These are phyloP conservation scores for Pseudogymnoascus sp. DNA, from an alignment of 2,329 filamentous ascomycete genomes.

Conservation along the genomic window DNA sequence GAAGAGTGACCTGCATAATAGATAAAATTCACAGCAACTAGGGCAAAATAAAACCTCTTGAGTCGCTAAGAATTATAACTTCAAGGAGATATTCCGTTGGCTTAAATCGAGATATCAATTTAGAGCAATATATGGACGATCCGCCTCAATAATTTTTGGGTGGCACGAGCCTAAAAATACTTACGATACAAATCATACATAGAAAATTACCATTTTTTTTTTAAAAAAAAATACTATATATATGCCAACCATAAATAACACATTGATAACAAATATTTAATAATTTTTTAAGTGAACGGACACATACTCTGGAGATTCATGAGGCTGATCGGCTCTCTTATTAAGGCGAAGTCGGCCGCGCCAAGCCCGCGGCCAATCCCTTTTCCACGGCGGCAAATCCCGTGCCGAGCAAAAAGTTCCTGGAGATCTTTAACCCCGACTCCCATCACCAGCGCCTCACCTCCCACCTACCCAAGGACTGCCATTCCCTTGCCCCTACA, in stretches of 20 bases:
- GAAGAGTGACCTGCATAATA: background rate
- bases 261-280: background rate
- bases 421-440: slow-evolving; percentile 2
- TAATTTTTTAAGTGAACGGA: background rate
- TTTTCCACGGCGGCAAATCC: slow-evolving; percentile 5
- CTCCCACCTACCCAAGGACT: background rate
- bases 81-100: background rate
- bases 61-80: background rate
- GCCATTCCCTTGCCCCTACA: background rate
- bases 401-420: slow-evolving; percentile 10
- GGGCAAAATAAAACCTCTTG: background rate
- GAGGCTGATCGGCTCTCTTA: background rate
- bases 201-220: background rate
- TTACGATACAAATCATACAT: background rate
- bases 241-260: background rate
- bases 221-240: background rate
- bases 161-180: background rate
- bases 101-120: background rate
- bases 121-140: background rate
- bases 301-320: background rate
- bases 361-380: background rate
- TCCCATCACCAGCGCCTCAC: background rate
- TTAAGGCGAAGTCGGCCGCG: background rate
- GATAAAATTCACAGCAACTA: background rate
- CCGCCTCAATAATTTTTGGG: background rate